These are phyloP conservation scores for Suhomyces canberraensis DNA, from an alignment of 805 yeast genomes.

Conservation along the genomic window DNA sequence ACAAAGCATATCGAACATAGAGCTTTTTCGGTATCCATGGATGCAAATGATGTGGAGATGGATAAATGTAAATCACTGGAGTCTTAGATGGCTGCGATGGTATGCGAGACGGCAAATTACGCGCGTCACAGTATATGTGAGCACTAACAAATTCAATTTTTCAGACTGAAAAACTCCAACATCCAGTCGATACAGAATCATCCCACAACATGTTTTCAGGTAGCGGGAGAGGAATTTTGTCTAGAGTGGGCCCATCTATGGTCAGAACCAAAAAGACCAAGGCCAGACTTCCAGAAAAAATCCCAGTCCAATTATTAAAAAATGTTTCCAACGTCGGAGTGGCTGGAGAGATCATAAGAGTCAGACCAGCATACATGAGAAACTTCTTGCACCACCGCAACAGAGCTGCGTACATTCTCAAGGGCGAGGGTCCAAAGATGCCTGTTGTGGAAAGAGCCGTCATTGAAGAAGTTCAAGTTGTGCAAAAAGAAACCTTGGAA, in stretches of 20 bases:
- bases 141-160: constrained; percentile 3
- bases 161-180: constrained; percentile 1
- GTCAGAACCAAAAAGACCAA: constrained; percentile 13
- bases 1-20: constrained; percentile 35
- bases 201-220: background rate
- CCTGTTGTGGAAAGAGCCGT: constrained; percentile 34
- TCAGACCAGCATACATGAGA: constrained; percentile 79
- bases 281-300: constrained; percentile 34
- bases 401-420: constrained; percentile 67
- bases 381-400: constrained; percentile 66
- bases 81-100: constrained; percentile 5
- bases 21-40: constrained; percentile 7
- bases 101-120: too few species aligned
- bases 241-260: constrained; percentile 1
- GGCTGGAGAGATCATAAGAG: constrained; percentile 70
- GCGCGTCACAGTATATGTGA: constrained; percentile 1
- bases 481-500: constrained; percentile 2
- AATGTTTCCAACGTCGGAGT: constrained; percentile 64
- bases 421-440: constrained; percentile 33
- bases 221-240: background rate
- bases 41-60: background rate
- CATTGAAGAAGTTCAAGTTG: constrained; percentile 1
- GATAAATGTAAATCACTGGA: too few species aligned
- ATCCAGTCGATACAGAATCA: background rate
- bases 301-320: constrained; percentile 71